Evolutionary conservation across 108 stramenopile species (phyloP).

Genomic region (Nannochloropsis salina): DNA sequence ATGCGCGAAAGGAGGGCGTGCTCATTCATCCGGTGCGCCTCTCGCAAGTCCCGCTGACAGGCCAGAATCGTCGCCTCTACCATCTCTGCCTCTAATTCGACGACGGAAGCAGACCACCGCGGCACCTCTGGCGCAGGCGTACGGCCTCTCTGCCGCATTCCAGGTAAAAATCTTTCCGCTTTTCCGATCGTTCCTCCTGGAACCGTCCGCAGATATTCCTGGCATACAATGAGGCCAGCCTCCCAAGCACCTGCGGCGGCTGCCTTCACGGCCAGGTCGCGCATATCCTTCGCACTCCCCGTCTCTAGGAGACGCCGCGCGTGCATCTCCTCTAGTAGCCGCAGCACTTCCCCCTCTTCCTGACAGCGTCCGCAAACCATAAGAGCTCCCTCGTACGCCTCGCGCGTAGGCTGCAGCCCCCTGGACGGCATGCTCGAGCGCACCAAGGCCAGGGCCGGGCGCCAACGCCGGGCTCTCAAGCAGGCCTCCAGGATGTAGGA

Average conservation of each 20-base stretch:
- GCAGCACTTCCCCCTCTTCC: background rate
- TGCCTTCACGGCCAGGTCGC: background rate
- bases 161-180: too few relatives aligned
- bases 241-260: background rate
- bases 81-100: background rate
- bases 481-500: background rate
- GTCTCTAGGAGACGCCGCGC: background rate
- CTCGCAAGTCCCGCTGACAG: background rate
- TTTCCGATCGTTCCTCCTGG: background rate
- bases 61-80: background rate
- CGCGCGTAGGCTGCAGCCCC: background rate
- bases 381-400: background rate
- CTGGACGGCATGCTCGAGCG: background rate
- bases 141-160: background rate
- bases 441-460: background rate
- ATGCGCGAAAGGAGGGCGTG: background rate
- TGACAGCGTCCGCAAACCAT: slow-evolving; percentile 19
- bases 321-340: slow-evolving; percentile 5
- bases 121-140: background rate
- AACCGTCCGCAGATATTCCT: background rate
- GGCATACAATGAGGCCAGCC: background rate
- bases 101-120: background rate
- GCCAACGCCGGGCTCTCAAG: background rate
- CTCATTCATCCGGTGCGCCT: background rate
- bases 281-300: background rate